phyloP scores from a whole-genome alignment of 257 asterid genomes.

The Mitragyna speciosa region DNA sequence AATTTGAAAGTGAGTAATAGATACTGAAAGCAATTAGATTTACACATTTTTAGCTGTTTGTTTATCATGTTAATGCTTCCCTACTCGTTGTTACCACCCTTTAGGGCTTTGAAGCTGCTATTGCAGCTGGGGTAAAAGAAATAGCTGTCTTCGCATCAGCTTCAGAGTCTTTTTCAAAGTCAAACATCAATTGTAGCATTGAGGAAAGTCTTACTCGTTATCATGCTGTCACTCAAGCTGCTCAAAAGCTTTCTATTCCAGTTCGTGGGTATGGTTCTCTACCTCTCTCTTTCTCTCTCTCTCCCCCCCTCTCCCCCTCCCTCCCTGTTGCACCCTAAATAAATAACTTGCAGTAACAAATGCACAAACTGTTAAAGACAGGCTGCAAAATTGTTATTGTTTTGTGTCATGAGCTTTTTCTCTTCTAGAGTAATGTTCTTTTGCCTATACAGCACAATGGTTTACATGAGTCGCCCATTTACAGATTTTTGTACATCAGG shows the following conservation, averaged over 20 bases:
- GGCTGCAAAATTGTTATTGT: not conserved
- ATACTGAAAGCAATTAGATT: conserved; percentile 6
- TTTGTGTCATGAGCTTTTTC: not conserved
- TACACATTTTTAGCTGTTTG: not conserved
- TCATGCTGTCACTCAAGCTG: conserved; percentile 73
- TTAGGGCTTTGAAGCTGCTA: conserved; percentile 91
- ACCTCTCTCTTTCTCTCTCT: not conserved
- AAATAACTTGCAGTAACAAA: not conserved
- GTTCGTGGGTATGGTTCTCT: conserved; percentile 73
- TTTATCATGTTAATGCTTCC: not conserved
- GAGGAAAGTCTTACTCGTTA: conserved; percentile 88
- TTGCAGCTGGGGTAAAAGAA: conserved; percentile 95
- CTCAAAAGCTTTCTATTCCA: conserved; percentile 74
- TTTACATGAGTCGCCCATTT: not conserved
- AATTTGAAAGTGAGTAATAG: conserved; percentile 60
- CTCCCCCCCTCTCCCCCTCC: not conserved
- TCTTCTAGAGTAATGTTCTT: not conserved
- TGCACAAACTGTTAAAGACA: not conserved
- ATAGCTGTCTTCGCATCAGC: conserved; percentile 94
- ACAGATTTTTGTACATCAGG: not conserved
- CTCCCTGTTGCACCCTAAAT: not conserved
- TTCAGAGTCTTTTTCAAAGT: conserved; percentile 89
- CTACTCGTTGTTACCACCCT: not conserved
- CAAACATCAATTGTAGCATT: conserved; percentile 87
- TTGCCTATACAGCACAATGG: not conserved